These are phyloP conservation scores for Luffa aegyptiaca DNA, from an alignment of 306 rosid genomes.

Conservation along the genomic window DNA sequence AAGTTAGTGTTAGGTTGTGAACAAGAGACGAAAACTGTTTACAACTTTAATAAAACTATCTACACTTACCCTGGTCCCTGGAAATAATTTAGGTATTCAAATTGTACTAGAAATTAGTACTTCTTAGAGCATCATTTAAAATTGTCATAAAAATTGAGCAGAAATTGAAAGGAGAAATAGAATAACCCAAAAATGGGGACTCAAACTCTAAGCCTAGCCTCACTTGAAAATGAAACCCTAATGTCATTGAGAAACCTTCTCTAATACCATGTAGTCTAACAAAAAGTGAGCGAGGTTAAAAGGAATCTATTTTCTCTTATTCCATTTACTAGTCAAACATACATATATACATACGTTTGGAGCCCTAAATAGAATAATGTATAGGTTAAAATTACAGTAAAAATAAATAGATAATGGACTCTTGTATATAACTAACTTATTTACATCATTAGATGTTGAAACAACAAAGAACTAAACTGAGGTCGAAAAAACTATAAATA, in stretches of 20 bases:
- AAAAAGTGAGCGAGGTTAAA: not conserved
- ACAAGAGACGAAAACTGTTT: too few species aligned
- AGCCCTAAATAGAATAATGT: not conserved
- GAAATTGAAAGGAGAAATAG: not conserved
- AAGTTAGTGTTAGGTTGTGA: not conserved
- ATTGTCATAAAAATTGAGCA: not conserved
- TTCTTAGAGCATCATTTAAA: not conserved
- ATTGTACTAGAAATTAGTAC: not conserved
- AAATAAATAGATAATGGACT: not conserved
- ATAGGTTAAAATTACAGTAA: not conserved
- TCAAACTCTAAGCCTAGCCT: not conserved
- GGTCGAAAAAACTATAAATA: not conserved
- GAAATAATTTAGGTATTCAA: not conserved
- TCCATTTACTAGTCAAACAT: not conserved
- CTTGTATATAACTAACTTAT: not conserved
- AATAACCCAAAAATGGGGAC: not conserved
- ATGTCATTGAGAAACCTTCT: not conserved
- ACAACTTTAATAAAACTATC: not conserved
- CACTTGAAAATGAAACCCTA: not conserved
- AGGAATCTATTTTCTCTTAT: not conserved
- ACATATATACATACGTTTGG: not conserved
- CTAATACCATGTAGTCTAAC: not conserved
- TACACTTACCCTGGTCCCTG: too few species aligned
- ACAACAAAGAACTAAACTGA: not conserved
- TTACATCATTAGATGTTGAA: not conserved